Base-by-base conservation (phyloP, 805 yeast genomes). In the Cyberlindnera euphorbiiphila region DNA sequence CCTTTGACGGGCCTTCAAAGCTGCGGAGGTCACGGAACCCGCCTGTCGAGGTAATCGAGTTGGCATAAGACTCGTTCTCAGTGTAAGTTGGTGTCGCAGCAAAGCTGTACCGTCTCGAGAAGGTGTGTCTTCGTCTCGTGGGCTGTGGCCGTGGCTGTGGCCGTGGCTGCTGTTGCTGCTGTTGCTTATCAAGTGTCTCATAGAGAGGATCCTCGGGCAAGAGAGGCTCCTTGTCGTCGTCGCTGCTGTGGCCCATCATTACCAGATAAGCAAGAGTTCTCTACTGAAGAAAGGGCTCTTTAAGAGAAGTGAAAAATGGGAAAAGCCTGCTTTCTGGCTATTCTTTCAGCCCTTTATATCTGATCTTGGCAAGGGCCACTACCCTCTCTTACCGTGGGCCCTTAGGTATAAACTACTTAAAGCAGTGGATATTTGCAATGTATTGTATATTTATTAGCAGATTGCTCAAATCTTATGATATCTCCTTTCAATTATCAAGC, bases 1-100 rank as follows among this genome's bases (percentile, higher is more conserved):
- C 8, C 10, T 21, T 21, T 21, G 10, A 9, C 10, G 45, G 40
- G 10, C 40, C 43, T 28, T 49, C 52, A 25, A 41, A 49, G 14
- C 40, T 28, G 11, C 49, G 14, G 21, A 45, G 32, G 39, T 45
- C 49, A 14, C 46, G 21, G 41, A 42, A 45, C 14, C 41, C 45
- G 9, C 35, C 36, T 2, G 36, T 32, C 2, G 44, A 41, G 7
- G 32, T 10, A 2, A 41, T 6, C 6, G 44, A 41, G 40, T 41
- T 41, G 22, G 44, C 37, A 8, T 38, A 16, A 5, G 44, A 41
- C 14, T 31, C 4, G 14, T 31, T n/a, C 20, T 28, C 34, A 9
- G 32, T 12, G 5, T 22, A 18, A 6, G 15, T 25, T 16, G 29
- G 32, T 4, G 39, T 34, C 8, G 18, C 37, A 9, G 44, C 36